Percentiles rank a stretch among this genome's conserved stretches.
Evolutionary conservation across 352 stramenopile species (phyloP).

Genomic region (Pythium monospermum): DNA sequence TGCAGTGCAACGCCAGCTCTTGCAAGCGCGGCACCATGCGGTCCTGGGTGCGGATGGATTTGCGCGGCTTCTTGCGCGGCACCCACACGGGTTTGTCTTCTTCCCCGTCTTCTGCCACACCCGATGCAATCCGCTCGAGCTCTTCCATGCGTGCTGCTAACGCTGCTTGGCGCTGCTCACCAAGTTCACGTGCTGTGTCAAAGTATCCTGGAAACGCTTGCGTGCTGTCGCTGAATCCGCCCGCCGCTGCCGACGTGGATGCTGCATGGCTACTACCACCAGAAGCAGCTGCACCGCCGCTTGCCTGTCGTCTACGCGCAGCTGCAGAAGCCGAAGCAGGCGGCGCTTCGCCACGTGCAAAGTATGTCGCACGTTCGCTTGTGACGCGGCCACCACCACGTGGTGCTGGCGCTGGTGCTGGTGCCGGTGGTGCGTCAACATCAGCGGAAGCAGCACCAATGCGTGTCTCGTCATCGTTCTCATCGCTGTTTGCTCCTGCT

Average conservation of each 20-base stretch:
- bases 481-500: neutral
- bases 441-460: neutral
- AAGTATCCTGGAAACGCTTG: constrained; percentile 76
- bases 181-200: constrained; percentile 51
- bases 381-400: constrained; percentile 22
- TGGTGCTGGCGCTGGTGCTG: neutral
- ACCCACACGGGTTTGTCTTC: constrained; percentile 32
- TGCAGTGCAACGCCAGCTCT: constrained; percentile 46
- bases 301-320: constrained; percentile 3
- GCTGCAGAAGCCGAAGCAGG: constrained; percentile 8
- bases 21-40: constrained; percentile 42
- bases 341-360: constrained; percentile 26
- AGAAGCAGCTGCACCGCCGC: neutral
- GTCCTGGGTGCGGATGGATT: constrained; percentile 40
- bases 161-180: constrained; percentile 54
- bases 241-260: neutral
- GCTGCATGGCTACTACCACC: neutral
- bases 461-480: neutral
- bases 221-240: constrained; percentile 1
- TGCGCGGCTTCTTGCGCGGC: constrained; percentile 45
- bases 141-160: constrained; percentile 52
- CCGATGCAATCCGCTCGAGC: constrained; percentile 32
- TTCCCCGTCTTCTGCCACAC: constrained; percentile 14
- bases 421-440: neutral
- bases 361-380: constrained; percentile 26